Conservation (phyloP, 2,329 filamentous ascomycete genomes). For the Didymellaceae sp. region DNA sequence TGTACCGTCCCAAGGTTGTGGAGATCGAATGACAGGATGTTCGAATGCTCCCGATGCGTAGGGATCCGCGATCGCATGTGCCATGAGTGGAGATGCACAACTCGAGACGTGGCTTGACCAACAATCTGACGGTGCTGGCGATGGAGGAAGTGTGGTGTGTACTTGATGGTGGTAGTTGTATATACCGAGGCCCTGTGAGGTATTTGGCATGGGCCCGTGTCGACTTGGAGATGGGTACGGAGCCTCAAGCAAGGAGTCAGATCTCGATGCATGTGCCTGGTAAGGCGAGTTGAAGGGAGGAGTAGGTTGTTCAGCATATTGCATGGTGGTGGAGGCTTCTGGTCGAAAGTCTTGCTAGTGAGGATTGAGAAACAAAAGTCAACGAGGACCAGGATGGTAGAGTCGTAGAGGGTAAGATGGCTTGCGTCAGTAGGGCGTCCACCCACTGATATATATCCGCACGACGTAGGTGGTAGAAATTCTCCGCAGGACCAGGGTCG, state of each 20-base stretch:
- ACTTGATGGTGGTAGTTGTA: slow-evolving; percentile 40
- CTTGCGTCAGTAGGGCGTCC: slow-evolving; percentile 34
- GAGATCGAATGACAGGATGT: slow-evolving; percentile 40
- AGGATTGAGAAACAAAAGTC: slow-evolving; percentile 14
- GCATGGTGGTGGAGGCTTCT: slow-evolving; percentile 29
- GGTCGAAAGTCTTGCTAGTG: slow-evolving; percentile 11
- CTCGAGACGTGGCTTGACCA: slow-evolving; percentile 40
- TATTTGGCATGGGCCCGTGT: slow-evolving; percentile 38
- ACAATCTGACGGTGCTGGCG: slow-evolving; percentile 44
- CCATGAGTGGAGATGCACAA: slow-evolving; percentile 37
- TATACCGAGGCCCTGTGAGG: slow-evolving; percentile 42
- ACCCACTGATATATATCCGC: slow-evolving; percentile 41
- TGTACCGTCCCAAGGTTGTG: slow-evolving; percentile 38
- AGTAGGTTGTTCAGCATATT: slow-evolving; percentile 40
- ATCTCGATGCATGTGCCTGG: slow-evolving; percentile 39
- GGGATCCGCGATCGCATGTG: slow-evolving; percentile 40
- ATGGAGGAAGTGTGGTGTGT: slow-evolving; percentile 39
- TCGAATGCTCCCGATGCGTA: slow-evolving; percentile 45
- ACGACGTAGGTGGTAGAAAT: slow-evolving; percentile 28
- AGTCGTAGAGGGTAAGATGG: slow-evolving; percentile 20
- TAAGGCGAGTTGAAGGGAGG: slow-evolving; percentile 47
- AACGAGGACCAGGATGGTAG: slow-evolving; percentile 13
- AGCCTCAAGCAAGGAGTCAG: slow-evolving; percentile 36
- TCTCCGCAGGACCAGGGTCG: slow-evolving; percentile 30
- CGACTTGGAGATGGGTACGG: slow-evolving; percentile 46